Evolutionary conservation across 768 basidiomycete genomes (phyloP).

Genomic region (Amanita inopinata): DNA sequence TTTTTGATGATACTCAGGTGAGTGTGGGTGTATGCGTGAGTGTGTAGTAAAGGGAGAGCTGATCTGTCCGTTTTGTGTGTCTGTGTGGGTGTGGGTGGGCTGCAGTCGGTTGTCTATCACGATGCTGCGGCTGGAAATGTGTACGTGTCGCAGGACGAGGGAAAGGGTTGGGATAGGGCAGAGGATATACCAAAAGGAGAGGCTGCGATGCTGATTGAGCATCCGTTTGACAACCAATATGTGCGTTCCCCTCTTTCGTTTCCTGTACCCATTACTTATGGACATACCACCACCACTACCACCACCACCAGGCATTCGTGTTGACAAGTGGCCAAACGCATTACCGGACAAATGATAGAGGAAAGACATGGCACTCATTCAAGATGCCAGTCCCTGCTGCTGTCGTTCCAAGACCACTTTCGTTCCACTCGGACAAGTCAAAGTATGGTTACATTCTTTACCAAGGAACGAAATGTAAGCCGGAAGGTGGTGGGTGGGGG

Average conservation of each 20-base stretch:
- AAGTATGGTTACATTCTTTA: slow-evolving; percentile 73
- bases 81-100: not conserved
- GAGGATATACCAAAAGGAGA: slow-evolving; percentile 45
- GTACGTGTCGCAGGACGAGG: slow-evolving; percentile 80
- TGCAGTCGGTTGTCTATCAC: slow-evolving; percentile 63
- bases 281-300: not conserved
- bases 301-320: slow-evolving; percentile 66
- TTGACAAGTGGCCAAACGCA: slow-evolving; percentile 68
- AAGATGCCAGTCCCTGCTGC: slow-evolving; percentile 54
- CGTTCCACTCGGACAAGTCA: slow-evolving; percentile 74
- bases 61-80: slow-evolving; percentile 9
- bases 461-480: slow-evolving; percentile 56
- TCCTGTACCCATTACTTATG: not conserved
- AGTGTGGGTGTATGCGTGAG: slow-evolving; percentile 20
- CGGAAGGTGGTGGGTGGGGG: slow-evolving; percentile 42
- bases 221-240: slow-evolving; percentile 75
- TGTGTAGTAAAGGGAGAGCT: not conserved
- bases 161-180: slow-evolving; percentile 52
- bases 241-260: slow-evolving; percentile 29
- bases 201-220: slow-evolving; percentile 68
- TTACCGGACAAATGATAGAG: slow-evolving; percentile 83
- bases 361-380: slow-evolving; percentile 81
- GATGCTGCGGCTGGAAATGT: slow-evolving; percentile 62
- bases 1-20: slow-evolving; percentile 90
- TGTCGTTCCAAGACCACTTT: slow-evolving; percentile 52